These are phyloP conservation scores for Aplosporella prunicola DNA, from an alignment of 2,329 filamentous ascomycete genomes.

Conservation along the genomic window DNA sequence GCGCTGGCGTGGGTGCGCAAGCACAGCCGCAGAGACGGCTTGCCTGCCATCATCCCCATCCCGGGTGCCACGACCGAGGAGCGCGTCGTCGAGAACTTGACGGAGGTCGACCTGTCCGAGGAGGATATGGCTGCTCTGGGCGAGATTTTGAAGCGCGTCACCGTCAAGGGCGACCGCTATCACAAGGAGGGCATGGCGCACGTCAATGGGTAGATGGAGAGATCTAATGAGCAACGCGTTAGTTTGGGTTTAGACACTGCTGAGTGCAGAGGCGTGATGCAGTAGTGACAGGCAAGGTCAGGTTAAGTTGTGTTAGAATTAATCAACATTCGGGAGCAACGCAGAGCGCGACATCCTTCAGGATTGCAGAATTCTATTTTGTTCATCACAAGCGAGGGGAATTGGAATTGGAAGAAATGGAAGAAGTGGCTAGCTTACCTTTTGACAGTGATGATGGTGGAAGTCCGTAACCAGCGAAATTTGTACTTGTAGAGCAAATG, in stretches of 20 bases:
- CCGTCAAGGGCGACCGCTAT: constrained; percentile 36
- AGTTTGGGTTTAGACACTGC: neutral
- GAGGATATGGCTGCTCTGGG: constrained; percentile 43
- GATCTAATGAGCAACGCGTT: neutral
- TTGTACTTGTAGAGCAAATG: neutral
- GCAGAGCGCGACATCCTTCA: constrained; percentile 23
- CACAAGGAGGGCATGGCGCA: constrained; percentile 9
- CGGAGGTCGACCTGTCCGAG: constrained; percentile 32
- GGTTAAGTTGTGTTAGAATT: constrained; percentile 43
- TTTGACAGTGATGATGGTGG: too few species aligned
- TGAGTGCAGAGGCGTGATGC: neutral
- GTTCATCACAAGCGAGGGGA: constrained; percentile 31
- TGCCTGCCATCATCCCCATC: constrained; percentile 55
- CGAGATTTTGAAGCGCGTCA: constrained; percentile 39
- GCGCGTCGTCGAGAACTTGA: constrained; percentile 52
- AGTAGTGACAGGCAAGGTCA: constrained; percentile 20
- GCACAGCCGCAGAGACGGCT: constrained; percentile 40
- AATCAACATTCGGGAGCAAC: constrained; percentile 34
- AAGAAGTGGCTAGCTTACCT: neutral
- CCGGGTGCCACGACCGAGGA: constrained; percentile 51
- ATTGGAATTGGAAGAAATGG: neutral
- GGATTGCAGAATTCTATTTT: constrained; percentile 42
- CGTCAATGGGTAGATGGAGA: constrained; percentile 10
- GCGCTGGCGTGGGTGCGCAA: constrained; percentile 54
- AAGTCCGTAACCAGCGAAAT: too few species aligned